Percentiles rank a stretch among this genome's conserved stretches.
Conservation (phyloP, 441 rosid species). For the Raphanus hybrid region DNA sequence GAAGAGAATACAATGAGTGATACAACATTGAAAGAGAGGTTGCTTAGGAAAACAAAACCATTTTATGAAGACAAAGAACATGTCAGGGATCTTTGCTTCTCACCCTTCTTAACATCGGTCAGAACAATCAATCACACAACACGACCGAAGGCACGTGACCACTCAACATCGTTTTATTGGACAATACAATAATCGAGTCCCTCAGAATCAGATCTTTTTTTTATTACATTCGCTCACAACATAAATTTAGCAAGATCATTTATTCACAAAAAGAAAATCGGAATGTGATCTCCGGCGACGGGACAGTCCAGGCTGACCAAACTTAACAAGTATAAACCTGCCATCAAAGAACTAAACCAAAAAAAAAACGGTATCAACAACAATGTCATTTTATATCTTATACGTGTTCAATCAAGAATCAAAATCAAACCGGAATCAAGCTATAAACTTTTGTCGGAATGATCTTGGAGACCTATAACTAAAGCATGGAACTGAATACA, state of each 20-base stretch:
- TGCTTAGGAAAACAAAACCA: too few species aligned
- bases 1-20: too few species aligned
- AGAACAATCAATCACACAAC: too few species aligned
- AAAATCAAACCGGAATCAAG: conserved; percentile 10
- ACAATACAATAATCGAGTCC: too few species aligned
- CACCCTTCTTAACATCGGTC: too few species aligned
- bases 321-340: conserved; percentile 61
- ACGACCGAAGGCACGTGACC: too few species aligned
- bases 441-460: background rate
- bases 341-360: conserved; percentile 58
- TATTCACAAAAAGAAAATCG: conserved; percentile 27
- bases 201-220: too few species aligned
- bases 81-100: too few species aligned
- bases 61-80: too few species aligned
- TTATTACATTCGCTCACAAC: conserved; percentile 4
- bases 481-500: background rate
- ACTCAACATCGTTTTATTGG: too few species aligned
- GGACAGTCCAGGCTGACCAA: conserved; percentile 51
- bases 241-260: background rate
- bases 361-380: background rate
- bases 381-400: background rate
- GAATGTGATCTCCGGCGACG: conserved; percentile 35
- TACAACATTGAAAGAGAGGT: too few species aligned
- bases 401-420: conserved; percentile 25
- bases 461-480: background rate